Evolutionary conservation across 176 grass and related monocot genomes (phyloP), one percentile per base, ranked within the genome.

Genomic region (Eleusine coracana): DNA sequence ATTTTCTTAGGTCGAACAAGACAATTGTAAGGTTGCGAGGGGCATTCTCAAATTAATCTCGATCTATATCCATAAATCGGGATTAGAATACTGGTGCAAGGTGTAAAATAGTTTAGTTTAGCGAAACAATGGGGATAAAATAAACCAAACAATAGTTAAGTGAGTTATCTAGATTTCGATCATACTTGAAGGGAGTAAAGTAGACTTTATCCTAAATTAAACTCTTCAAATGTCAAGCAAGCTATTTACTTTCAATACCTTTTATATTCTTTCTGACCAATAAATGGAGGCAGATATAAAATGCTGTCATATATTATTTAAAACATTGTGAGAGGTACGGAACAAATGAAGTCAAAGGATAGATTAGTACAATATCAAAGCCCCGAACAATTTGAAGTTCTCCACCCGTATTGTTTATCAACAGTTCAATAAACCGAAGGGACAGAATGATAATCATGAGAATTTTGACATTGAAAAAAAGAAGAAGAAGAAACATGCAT

Each of bases 341-440:
- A 51, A 7, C 20, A 29, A 36, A 40, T 66, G 8, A 66, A 20
- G 78, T 87, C 85, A 81, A 81, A 50, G 18, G 74, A 63, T 3
- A 60, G 20, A 61, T 49, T 21, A 25, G 1, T 86, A 68, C 13
- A 56, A 68, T 59, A 75, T 40, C 8, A 68, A 67, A 48, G 40
- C 5, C 27, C n/a, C 15, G 17, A 41, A 27, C 41, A 76, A 51
- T 27, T 76, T 6, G 40, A 70, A n/a, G 21, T 76, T 82, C 3
- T 77, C 34, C 18, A 41, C 42, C 6, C 2, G 64, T 77, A 31
- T 70, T 40, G 8, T 41, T 64, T 38, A 5, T 45, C 3, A 18
- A 17, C 12, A 70, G 25, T 39, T 68, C 25, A 68, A 77, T 28
- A 25, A 45, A 16, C 16, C 3, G 38, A 66, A 51, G 69, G 29